A percentile compares a stretch with the other conserved stretches of the same genome.
These are phyloP conservation scores for Hypsizygus marmoreus DNA, from an alignment of 768 basidiomycete species.

Conservation along the genomic window DNA sequence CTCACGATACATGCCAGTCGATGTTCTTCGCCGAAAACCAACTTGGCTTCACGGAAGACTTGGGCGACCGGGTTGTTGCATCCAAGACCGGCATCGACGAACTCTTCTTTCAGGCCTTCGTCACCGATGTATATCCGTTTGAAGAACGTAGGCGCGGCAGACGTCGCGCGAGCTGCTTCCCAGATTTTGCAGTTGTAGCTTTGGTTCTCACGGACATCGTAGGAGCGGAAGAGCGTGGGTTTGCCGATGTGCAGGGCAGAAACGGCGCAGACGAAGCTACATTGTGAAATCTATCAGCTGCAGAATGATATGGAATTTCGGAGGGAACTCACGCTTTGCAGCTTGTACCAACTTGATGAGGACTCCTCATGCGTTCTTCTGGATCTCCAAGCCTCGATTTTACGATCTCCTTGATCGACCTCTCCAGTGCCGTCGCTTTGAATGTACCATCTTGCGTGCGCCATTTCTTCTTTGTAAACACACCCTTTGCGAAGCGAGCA, in stretches of 20 bases:
- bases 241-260: background rate
- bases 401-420: conserved; percentile 3
- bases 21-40: background rate
- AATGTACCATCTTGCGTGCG: conserved; percentile 6
- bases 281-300: background rate
- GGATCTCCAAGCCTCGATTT: background rate
- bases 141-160: conserved; percentile 28
- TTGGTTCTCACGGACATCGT: conserved; percentile 1
- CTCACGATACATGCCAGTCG: conserved; percentile 9
- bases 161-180: conserved; percentile 31
- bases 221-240: conserved; percentile 16
- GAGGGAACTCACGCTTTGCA: conserved; percentile 8
- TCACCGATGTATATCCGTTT: conserved; percentile 17
- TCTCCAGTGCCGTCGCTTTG: background rate
- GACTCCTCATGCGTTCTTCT: conserved; percentile 4
- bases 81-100: conserved; percentile 17
- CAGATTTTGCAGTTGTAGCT: conserved; percentile 22
- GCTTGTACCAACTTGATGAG: background rate
- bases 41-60: conserved; percentile 4
- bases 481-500: conserved; percentile 5
- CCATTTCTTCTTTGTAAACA: background rate
- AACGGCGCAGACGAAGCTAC: conserved; percentile 12
- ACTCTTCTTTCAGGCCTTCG: conserved; percentile 6
- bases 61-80: conserved; percentile 15
- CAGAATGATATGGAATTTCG: background rate